These are phyloP conservation scores for Phytopythium delawarense DNA, from an alignment of 352 stramenopile species.

Conservation along the genomic window DNA sequence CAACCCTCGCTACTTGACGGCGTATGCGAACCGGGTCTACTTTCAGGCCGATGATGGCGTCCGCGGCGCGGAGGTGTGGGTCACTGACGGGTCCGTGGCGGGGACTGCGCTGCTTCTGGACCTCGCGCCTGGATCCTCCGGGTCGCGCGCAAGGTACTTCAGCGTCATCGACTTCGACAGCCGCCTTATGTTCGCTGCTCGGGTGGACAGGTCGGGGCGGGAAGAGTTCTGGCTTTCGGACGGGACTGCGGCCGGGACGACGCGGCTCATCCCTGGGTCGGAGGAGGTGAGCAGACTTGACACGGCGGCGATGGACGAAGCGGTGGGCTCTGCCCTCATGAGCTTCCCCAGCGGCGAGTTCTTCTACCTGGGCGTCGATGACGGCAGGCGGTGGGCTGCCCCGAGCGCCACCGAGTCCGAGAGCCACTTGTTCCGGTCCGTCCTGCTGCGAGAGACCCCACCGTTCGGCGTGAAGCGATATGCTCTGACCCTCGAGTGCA, in stretches of 20 bases:
- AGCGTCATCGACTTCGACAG: constrained; percentile 19
- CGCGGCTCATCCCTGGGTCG: constrained; percentile 26
- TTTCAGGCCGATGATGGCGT: constrained; percentile 85
- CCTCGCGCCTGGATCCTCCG: constrained; percentile 36
- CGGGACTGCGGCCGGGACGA: constrained; percentile 34
- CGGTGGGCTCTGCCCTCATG: not conserved
- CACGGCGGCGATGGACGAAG: not conserved
- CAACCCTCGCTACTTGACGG: constrained; percentile 45
- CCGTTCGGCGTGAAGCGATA: constrained; percentile 9
- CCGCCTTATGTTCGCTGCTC: constrained; percentile 30
- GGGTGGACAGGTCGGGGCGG: constrained; percentile 21
- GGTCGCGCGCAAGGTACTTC: constrained; percentile 37
- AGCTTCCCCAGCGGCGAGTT: not conserved
- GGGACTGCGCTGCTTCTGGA: constrained; percentile 60
- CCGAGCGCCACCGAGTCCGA: constrained; percentile 4
- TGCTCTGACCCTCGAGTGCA: constrained; percentile 25
- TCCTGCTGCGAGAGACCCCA: constrained; percentile 16
- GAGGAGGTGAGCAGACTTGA: constrained; percentile 16
- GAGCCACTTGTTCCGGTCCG: constrained; percentile 38
- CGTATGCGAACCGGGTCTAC: constrained; percentile 36
- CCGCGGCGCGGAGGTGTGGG: constrained; percentile 78
- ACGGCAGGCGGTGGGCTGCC: not conserved
- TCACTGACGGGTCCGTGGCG: constrained; percentile 42
- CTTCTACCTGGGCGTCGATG: not conserved
- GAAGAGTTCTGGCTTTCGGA: constrained; percentile 60